Evolutionary conservation across 192 early-diverging fungal species (phyloP), one percentile per base, ranked within the genome.

Genomic region (Allomyces javanicus): DNA sequence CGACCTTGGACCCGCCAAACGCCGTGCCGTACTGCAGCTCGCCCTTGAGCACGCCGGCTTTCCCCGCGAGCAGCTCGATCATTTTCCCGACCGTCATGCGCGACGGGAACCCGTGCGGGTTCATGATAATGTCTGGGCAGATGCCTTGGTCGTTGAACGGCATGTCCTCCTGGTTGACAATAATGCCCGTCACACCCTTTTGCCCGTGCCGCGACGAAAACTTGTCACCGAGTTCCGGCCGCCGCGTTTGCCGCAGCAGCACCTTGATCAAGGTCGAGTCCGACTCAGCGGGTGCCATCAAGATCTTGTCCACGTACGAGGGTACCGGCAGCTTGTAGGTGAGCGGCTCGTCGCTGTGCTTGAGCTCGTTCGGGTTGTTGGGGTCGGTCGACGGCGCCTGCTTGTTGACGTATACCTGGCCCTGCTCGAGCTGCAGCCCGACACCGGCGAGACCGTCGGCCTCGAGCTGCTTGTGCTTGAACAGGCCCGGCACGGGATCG

Each of bases 71-170:
- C 72, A 95, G 76, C 78, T 98, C 96, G 74, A 98, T 95, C 89
- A 98, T 94, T 75, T 98, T 95, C 62, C 96, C 96, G 3, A 98
- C 92, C 25, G 95, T 98, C 95, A 98, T 98, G 76, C 95, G 91
- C 26, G 87, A 90, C 40, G 95, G 95, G 81, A 98, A 95, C 68
- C 93, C 93, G 73, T 98, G 95, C 12, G 95, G 95, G 80, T 98
- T 98, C 92, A 98, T 98, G 78, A 98, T 92, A 65, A 98, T 89
- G 69, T 98, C 95, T 11, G 95, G 95, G 55, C 79, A 83, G 27
- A 95, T 82, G 62, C 95, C 95, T 44, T 80, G 72, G 72, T 96
- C 92, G 14, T 86, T 80, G 74, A 96, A 98, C 25, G 95, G 95
- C 91, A 98, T 91, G 72, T 98, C 93, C 73, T 95, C 93, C 67